These are phyloP conservation scores for Euphorbia tirucalli DNA, from an alignment of 345 rosid genomes.

Conservation along the genomic window DNA sequence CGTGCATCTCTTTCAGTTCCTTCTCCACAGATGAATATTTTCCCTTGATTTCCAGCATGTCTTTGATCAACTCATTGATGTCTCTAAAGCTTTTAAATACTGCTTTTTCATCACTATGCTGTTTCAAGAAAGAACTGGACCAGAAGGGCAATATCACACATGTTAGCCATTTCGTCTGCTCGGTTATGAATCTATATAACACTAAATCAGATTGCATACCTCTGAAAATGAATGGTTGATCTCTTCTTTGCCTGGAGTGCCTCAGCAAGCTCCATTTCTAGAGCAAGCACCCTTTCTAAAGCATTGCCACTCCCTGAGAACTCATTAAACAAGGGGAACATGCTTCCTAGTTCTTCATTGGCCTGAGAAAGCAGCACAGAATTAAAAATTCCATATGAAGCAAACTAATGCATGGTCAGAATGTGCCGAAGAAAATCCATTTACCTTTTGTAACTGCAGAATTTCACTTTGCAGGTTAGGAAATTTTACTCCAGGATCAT, in stretches of 20 bases:
- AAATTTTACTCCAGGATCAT: conserved; percentile 47
- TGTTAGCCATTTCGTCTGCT: conserved; percentile 7
- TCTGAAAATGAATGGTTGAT: conserved; percentile 67
- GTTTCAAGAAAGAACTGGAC: conserved; percentile 82
- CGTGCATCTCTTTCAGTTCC: conserved; percentile 92
- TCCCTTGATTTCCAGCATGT: conserved; percentile 74
- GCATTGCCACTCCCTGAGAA: conserved; percentile 60
- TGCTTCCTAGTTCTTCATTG: conserved; percentile 77
- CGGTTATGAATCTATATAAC: neutral
- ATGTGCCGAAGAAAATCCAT: conserved; percentile 9
- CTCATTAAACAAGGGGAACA: conserved; percentile 59
- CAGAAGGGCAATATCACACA: conserved; percentile 14
- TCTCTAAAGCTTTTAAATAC: conserved; percentile 90
- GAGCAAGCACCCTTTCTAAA: conserved; percentile 84
- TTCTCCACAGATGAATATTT: conserved; percentile 62
- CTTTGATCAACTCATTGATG: conserved; percentile 81
- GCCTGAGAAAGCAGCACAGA: conserved; percentile 47
- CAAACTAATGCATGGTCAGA: conserved; percentile 7
- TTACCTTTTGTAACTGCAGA: conserved; percentile 69
- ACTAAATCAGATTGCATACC: conserved; percentile 54
- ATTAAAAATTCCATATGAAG: conserved; percentile 6
- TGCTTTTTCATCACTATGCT: conserved; percentile 75
- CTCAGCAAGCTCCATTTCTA: conserved; percentile 91
- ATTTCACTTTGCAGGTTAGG: conserved; percentile 67
- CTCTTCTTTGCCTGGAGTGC: conserved; percentile 72